Conservation (phyloP, 164 flowering plant genomes). For the Chloranthus sessilifolius region DNA sequence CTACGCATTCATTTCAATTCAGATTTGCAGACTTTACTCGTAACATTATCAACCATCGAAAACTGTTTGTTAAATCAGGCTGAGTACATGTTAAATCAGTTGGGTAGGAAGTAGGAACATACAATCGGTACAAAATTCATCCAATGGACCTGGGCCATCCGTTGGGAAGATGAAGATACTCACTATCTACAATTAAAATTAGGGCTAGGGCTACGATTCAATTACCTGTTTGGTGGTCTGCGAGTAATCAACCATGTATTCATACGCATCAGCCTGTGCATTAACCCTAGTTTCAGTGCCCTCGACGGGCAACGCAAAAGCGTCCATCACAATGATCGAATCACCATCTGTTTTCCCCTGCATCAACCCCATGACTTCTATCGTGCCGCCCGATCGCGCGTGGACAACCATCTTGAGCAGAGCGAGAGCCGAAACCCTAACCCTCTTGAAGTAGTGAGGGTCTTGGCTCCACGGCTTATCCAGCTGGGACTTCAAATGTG, state of each 20-base stretch:
- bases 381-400: conserved; percentile 96
- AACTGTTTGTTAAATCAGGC: too few species aligned
- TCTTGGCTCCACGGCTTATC: conserved; percentile 90
- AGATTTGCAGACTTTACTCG: too few species aligned
- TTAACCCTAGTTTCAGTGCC: conserved; percentile 99
- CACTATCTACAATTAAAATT: too few species aligned
- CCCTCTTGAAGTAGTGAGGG: conserved; percentile 95
- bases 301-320: conserved; percentile 96
- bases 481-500: conserved; percentile 64
- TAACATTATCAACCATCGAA: too few species aligned
- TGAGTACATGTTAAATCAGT: too few species aligned
- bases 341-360: conserved; percentile 97
- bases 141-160: too few species aligned
- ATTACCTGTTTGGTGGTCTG: conserved; percentile 86
- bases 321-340: conserved; percentile 93
- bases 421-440: conserved; percentile 90
- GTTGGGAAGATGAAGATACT: too few species aligned
- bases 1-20: too few species aligned
- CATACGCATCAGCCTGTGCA: conserved; percentile 99
- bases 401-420: conserved; percentile 98
- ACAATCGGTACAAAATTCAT: too few species aligned
- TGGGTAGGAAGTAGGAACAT: too few species aligned
- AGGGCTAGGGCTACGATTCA: too few species aligned
- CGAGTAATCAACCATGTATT: conserved; percentile 98
- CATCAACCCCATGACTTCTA: conserved; percentile 98